phyloP scores from a whole-genome alignment of 2,329 filamentous ascomycete genomes.

The Nakataea oryzae region DNA sequence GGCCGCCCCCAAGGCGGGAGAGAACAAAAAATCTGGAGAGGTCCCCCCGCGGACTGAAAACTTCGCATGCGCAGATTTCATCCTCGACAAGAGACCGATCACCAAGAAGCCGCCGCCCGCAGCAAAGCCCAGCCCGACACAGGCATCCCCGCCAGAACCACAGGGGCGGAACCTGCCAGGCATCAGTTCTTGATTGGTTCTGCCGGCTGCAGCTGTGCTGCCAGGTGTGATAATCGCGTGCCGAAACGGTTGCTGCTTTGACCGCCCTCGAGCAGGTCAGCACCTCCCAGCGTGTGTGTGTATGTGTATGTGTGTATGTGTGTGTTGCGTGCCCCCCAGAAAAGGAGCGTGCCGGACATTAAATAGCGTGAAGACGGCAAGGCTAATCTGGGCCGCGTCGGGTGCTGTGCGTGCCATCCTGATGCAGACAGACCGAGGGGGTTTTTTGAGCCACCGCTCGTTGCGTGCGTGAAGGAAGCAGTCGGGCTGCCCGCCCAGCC shows the following conservation, averaged over 20 bases:
- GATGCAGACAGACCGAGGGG: too few relatives aligned
- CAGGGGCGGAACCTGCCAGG: background rate
- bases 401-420: background rate
- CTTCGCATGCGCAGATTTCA: conserved; percentile 3
- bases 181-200: background rate
- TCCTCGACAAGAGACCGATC: background rate
- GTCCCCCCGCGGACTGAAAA: conserved; percentile 3
- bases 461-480: background rate
- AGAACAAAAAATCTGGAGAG: background rate
- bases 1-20: too few relatives aligned
- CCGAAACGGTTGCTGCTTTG: background rate
- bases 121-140: background rate
- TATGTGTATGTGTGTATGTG: too few relatives aligned
- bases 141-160: background rate
- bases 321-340: too few relatives aligned
- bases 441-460: too few relatives aligned
- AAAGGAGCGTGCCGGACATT: too few relatives aligned
- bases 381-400: too few relatives aligned
- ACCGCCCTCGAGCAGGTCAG: too few relatives aligned
- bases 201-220: background rate
- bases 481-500: background rate
- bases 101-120: background rate
- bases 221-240: background rate
- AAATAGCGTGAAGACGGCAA: too few relatives aligned
- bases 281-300: too few relatives aligned